These are phyloP conservation scores for Plantago major DNA, from an alignment of 257 asterid genomes.

Conservation along the genomic window DNA sequence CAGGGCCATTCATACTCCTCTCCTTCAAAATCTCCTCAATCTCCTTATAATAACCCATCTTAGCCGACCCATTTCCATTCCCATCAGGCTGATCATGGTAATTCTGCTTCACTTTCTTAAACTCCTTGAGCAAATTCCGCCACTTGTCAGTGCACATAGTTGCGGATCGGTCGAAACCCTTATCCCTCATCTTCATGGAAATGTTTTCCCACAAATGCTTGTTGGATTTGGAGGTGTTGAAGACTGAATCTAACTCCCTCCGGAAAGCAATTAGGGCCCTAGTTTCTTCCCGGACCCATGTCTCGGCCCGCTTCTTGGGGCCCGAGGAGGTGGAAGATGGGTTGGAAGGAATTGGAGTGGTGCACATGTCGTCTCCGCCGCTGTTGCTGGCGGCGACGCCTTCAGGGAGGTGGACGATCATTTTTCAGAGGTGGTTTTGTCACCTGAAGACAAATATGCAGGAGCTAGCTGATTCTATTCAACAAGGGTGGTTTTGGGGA, in stretches of 20 bases:
- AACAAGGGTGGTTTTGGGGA: too few species aligned
- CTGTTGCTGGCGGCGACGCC: constrained; percentile 21
- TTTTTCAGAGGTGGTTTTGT: too few species aligned
- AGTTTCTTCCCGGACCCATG: constrained; percentile 88
- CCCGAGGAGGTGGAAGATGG: constrained; percentile 37
- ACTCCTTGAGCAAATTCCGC: constrained; percentile 87
- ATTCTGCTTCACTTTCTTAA: constrained; percentile 70
- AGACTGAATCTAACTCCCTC: constrained; percentile 57
- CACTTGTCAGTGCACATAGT: constrained; percentile 95
- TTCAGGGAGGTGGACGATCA: constrained; percentile 21
- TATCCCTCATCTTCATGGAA: constrained; percentile 80
- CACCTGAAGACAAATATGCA: too few species aligned
- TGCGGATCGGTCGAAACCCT: constrained; percentile 87
- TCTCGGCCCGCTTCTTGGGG: constrained; percentile 83
- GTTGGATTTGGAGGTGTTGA: constrained; percentile 84
- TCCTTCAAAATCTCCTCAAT: constrained; percentile 69
- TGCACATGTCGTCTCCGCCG: constrained; percentile 30
- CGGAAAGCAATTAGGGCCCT: constrained; percentile 59
- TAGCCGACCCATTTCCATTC: constrained; percentile 43
- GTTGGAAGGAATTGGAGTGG: constrained; percentile 22
- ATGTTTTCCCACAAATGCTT: constrained; percentile 87
- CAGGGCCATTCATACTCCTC: constrained; percentile 40
- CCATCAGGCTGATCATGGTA: constrained; percentile 25
- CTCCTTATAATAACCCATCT: constrained; percentile 64
- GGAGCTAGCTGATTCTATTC: too few species aligned